Evolutionary conservation across 1,284 basidiomycete genomes (phyloP), one percentile per base, ranked within the genome.

Genomic region (Irpex sp.): DNA sequence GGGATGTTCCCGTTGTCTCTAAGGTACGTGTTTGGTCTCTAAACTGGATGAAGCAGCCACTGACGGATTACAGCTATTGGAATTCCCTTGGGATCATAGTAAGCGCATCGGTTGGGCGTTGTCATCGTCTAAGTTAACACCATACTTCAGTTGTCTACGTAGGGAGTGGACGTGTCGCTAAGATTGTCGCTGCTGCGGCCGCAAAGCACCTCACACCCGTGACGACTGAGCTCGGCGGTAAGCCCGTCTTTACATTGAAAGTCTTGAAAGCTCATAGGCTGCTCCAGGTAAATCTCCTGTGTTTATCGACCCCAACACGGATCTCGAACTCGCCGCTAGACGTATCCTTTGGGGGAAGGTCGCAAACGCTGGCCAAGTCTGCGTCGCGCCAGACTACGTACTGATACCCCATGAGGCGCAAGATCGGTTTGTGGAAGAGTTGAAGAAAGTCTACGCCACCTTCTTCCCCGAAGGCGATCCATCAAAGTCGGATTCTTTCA

Each of bases 41-140:
- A 21, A 26, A 35, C 13, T 21, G 57, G 13, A 36, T 39, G 35
- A 8, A 9, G 39, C 50, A 17, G 13, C 54, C n/a, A 15, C 19
- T 56, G 8, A 35, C 11, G 21, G 17, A 17, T 4, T 47, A 31
- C 58, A 89, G 80, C 73, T 95, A 4, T 80, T 97, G 8, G 90
- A 94, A 68, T 80, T 93, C 46, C 85, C 83, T 60, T 97, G 94
- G 93, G 94, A 91, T 67, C 93, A 95, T 68, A 90, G 93, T 94
- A 68, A 71, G 86, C 80, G 50, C 7, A 50, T 49, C 54, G 59
- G 13, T 13, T 43, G 26, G n/a, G 21, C 7, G 58, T 55, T 57
- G 59, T 26, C 26, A 26, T 26, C 26, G 26, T 33, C 55, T n/a
- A 5, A 21, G 33, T n/a, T 19, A 37, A 26, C 60, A 37, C 43